A percentile compares a stretch with the other conserved stretches of the same genome.
Evolutionary conservation across 177 flowering plant genomes (phyloP).

Genomic region (Vitis hybrid): DNA sequence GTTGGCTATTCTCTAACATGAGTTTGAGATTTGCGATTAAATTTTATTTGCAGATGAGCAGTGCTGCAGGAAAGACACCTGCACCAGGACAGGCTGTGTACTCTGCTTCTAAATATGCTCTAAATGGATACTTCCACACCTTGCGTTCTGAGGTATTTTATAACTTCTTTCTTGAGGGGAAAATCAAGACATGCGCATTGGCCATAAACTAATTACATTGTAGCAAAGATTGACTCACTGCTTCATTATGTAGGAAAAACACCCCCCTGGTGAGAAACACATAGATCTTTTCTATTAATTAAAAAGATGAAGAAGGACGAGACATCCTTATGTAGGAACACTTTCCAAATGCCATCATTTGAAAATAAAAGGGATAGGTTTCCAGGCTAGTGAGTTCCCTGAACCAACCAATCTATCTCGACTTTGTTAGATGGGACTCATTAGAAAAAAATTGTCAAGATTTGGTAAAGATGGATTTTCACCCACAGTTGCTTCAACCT

Average conservation of each 20-base stretch:
- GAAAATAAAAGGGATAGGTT: background rate
- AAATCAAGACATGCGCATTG: background rate
- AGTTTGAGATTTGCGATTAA: background rate
- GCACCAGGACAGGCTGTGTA: constrained; percentile 98
- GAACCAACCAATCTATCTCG: background rate
- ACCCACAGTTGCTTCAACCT: too few species aligned
- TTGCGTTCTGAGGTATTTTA: constrained; percentile 86
- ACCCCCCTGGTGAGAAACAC: too few species aligned
- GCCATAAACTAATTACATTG: background rate
- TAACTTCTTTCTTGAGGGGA: background rate
- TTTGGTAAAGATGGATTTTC: too few species aligned
- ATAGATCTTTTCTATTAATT: too few species aligned
- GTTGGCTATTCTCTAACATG: background rate
- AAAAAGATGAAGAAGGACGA: too few species aligned
- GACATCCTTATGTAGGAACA: too few species aligned
- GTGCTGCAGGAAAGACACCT: constrained; percentile 97
- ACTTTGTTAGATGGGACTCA: background rate
- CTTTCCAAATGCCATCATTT: background rate
- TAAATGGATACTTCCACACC: constrained; percentile 91
- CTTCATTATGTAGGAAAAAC: background rate
- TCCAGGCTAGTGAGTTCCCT: background rate
- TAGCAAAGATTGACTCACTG: background rate
- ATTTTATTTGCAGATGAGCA: constrained; percentile 74
- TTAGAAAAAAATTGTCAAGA: background rate
- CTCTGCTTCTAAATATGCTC: constrained; percentile 89